Percentiles rank a stretch among this genome's conserved stretches.
These are phyloP conservation scores for Diospyros kaki DNA, from an alignment of 148 eudicot genomes.

Conservation along the genomic window DNA sequence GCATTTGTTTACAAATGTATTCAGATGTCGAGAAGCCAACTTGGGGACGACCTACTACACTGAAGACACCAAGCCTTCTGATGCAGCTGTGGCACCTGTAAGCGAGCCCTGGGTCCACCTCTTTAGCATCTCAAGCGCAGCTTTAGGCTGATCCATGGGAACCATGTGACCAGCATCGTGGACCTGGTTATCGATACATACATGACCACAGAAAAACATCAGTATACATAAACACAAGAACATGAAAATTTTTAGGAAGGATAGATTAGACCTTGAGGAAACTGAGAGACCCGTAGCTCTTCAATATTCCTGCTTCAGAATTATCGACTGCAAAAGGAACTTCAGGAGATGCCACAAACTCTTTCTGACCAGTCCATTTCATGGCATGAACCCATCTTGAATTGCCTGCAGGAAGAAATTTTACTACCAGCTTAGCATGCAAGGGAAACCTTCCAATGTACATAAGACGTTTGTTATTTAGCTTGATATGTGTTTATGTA, in stretches of 20 bases:
- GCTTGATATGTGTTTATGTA: too few species aligned
- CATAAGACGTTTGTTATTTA: too few species aligned
- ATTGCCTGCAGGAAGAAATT: constrained; percentile 48
- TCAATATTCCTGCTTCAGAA: constrained; percentile 68
- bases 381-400: constrained; percentile 93
- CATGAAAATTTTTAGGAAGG: constrained; percentile 3
- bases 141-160: constrained; percentile 95
- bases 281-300: constrained; percentile 64
- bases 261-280: constrained; percentile 68
- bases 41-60: constrained; percentile 22
- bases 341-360: constrained; percentile 57
- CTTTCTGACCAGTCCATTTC: constrained; percentile 81
- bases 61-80: constrained; percentile 44
- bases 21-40: neutral
- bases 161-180: constrained; percentile 97
- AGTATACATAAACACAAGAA: neutral
- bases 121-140: constrained; percentile 74
- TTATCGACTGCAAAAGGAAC: constrained; percentile 70
- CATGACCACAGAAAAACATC: neutral
- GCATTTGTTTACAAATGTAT: constrained; percentile 12
- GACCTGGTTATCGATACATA: constrained; percentile 40
- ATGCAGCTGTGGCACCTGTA: constrained; percentile 21
- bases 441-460: neutral
- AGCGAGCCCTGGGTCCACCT: constrained; percentile 66
- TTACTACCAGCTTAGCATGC: neutral